Evolutionary conservation across 495 filamentous ascomycete species (phyloP).

Genomic region (Emericellopsis terricola): DNA sequence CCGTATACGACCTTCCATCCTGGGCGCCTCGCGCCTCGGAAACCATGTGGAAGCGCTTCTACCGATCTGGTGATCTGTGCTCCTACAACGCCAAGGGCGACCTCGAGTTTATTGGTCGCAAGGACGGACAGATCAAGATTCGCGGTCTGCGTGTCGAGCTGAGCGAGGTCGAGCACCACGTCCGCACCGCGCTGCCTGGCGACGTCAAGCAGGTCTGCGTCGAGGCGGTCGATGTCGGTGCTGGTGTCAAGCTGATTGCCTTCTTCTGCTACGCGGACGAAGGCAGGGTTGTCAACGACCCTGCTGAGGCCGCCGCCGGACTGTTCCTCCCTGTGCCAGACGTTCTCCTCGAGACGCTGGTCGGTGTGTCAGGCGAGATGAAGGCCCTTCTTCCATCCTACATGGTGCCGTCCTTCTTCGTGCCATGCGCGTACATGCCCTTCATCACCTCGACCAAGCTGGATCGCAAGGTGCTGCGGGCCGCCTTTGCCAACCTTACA

Average conservation of each 20-base stretch:
- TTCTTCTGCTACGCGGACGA: constrained; percentile 8
- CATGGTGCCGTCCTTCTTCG: constrained; percentile 40
- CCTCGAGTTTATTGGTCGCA: constrained; percentile 17
- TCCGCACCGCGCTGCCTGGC: constrained; percentile 5
- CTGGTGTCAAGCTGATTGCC: constrained; percentile 16
- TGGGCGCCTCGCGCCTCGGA: background rate
- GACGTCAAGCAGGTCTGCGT: constrained; percentile 6
- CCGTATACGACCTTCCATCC: background rate
- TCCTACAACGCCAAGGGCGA: constrained; percentile 23
- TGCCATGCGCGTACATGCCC: constrained; percentile 11
- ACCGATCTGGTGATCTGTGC: constrained; percentile 24
- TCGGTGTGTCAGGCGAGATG: constrained; percentile 17
- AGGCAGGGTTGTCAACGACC: constrained; percentile 12
- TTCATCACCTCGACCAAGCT: too few relatives aligned
- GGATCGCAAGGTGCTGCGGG: too few relatives aligned
- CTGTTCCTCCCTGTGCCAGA: constrained; percentile 19
- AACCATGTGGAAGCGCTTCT: constrained; percentile 8
- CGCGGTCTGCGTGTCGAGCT: too few relatives aligned
- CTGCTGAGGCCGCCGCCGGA: constrained; percentile 15
- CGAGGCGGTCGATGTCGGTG: constrained; percentile 7
- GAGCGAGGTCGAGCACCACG: constrained; percentile 9
- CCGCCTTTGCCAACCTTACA: too few relatives aligned
- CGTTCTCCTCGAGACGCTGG: constrained; percentile 13
- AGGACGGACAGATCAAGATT: constrained; percentile 21
- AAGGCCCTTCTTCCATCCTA: constrained; percentile 15